Evolutionary conservation across 345 rosid genomes (phyloP).

Genomic region (Pistacia vera): DNA sequence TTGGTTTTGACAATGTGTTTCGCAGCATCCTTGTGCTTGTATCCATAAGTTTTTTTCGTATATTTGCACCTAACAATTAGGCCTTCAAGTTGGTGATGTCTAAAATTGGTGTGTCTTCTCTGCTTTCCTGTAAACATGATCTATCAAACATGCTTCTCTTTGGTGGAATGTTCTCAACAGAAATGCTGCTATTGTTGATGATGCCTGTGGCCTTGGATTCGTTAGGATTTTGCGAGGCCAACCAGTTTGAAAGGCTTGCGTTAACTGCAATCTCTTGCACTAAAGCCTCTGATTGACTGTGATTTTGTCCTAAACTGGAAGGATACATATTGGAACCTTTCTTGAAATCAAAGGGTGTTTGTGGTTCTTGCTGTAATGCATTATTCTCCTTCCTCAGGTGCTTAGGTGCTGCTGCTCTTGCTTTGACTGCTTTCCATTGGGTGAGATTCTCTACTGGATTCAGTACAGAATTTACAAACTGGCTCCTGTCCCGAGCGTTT

Average conservation of each 20-base stretch:
- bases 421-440: slow-evolving; percentile 88
- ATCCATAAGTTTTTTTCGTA: neutral
- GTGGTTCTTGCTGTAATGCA: slow-evolving; percentile 26
- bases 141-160: slow-evolving; percentile 23
- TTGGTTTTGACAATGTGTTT: neutral
- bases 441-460: slow-evolving; percentile 77
- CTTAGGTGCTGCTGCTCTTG: slow-evolving; percentile 45
- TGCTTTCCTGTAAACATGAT: slow-evolving; percentile 29
- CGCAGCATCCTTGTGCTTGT: neutral
- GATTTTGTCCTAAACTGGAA: slow-evolving; percentile 1
- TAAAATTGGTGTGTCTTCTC: slow-evolving; percentile 31
- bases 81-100: slow-evolving; percentile 48
- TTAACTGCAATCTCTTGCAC: slow-evolving; percentile 59
- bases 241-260: slow-evolving; percentile 80
- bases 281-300: slow-evolving; percentile 38
- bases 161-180: slow-evolving; percentile 19
- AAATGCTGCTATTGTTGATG: slow-evolving; percentile 10
- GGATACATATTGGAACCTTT: slow-evolving; percentile 15
- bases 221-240: slow-evolving; percentile 31
- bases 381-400: slow-evolving; percentile 60
- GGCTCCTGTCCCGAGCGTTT: slow-evolving; percentile 46
- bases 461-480: slow-evolving; percentile 55
- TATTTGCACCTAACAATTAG: slow-evolving; percentile 9
- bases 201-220: slow-evolving; percentile 7
- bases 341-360: slow-evolving; percentile 17